Evolutionary conservation across 2,329 filamentous ascomycete species (phyloP).

Genomic region (Fusarium abutilonis): DNA sequence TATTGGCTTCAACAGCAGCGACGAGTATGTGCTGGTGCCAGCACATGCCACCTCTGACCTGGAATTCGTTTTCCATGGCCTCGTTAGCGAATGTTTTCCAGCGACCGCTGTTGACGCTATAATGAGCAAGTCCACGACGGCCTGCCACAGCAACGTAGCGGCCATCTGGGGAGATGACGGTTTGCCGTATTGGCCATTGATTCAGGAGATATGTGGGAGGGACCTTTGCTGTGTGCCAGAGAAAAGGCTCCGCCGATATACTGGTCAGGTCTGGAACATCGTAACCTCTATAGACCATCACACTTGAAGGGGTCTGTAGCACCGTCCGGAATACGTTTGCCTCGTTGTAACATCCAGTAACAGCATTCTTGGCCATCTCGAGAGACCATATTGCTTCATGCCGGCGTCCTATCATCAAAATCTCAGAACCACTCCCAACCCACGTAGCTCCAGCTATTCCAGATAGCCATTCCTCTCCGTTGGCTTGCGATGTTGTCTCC

Average conservation of each 20-base stretch:
- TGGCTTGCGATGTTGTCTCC: conserved; percentile 67
- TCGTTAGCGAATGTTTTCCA: conserved; percentile 94
- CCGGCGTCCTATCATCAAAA: conserved; percentile 75
- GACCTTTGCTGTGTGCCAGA: conserved; percentile 95
- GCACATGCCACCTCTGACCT: conserved; percentile 95
- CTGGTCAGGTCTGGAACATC: conserved; percentile 90
- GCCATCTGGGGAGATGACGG: conserved; percentile 89
- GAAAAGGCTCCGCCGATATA: conserved; percentile 87
- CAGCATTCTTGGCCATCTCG: conserved; percentile 93
- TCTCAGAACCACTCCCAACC: conserved; percentile 87
- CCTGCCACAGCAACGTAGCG: conserved; percentile 97
- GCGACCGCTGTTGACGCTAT: conserved; percentile 90
- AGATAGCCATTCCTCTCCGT: conserved; percentile 85
- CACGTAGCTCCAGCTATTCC: conserved; percentile 82
- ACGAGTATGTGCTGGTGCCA: conserved; percentile 98
- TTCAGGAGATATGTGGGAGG: conserved; percentile 85
- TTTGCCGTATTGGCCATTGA: conserved; percentile 91
- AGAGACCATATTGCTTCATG: conserved; percentile 86
- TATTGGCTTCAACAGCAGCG: conserved; percentile 87
- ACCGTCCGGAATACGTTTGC: conserved; percentile 91
- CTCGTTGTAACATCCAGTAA: conserved; percentile 89
- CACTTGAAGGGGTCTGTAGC: conserved; percentile 84
- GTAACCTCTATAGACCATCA: conserved; percentile 94
- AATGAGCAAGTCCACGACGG: conserved; percentile 89
- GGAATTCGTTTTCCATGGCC: conserved; percentile 86